Evolutionary conservation across 2,329 filamentous ascomycete genomes (phyloP).

Genomic region (Truncatella angustata): DNA sequence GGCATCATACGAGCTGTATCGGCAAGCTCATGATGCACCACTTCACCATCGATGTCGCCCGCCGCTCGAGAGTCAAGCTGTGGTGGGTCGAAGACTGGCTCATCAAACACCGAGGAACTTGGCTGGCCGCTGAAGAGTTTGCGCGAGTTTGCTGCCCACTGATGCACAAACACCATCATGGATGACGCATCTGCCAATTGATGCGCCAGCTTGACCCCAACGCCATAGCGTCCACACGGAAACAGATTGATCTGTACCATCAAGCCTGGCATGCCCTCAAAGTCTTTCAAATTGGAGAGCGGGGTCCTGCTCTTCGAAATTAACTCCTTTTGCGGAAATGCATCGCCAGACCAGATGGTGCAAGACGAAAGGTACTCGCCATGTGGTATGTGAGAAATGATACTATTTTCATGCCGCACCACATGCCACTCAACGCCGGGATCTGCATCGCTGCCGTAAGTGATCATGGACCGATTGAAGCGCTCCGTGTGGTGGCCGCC

Average conservation of each 20-base stretch:
- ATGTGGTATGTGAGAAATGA: slow-evolving; percentile 30
- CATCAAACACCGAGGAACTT: background rate
- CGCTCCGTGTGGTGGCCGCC: slow-evolving; percentile 21
- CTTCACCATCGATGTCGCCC: slow-evolving; percentile 18
- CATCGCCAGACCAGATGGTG: slow-evolving; percentile 29
- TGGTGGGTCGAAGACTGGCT: slow-evolving; percentile 37
- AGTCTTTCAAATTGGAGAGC: slow-evolving; percentile 27
- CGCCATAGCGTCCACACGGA: slow-evolving; percentile 36
- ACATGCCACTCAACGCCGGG: slow-evolving; percentile 39
- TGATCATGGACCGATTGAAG: slow-evolving; percentile 33
- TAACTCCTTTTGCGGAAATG: slow-evolving; percentile 32
- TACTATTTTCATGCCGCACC: slow-evolving; percentile 24
- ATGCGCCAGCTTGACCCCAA: slow-evolving; percentile 42
- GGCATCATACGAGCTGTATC: slow-evolving; percentile 35
- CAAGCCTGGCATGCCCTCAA: slow-evolving; percentile 27
- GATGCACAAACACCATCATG: slow-evolving; percentile 40
- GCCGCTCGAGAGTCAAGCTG: slow-evolving; percentile 34
- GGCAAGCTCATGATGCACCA: slow-evolving; percentile 22
- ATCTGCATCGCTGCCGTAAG: slow-evolving; percentile 34
- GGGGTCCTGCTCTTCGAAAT: slow-evolving; percentile 32
- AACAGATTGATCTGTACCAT: slow-evolving; percentile 40
- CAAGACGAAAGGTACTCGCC: slow-evolving; percentile 14
- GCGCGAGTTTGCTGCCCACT: slow-evolving; percentile 35
- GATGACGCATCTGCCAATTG: slow-evolving; percentile 42
- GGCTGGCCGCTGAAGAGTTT: slow-evolving; percentile 8